phyloP scores from a whole-genome alignment of 345 rosid species.

The Lepidium africanum region DNA sequence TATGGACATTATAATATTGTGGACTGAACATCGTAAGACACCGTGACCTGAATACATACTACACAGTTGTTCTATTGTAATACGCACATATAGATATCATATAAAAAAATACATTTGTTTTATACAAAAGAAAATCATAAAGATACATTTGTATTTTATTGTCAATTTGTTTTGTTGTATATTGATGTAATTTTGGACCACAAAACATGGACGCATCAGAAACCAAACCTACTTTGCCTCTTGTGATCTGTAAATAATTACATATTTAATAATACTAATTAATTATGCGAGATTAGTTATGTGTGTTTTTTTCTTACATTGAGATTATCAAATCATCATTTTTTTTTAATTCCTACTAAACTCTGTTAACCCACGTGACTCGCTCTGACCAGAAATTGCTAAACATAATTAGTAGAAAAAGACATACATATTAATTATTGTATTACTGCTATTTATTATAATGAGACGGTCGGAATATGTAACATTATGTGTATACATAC shows the following conservation, averaged over 20 bases:
- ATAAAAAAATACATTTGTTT: no score
- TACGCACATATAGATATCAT: neutral
- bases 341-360: neutral
- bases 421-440: neutral
- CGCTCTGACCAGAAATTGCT: constrained; percentile 19
- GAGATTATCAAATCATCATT: constrained; percentile 9
- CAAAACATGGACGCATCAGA: constrained; percentile 22
- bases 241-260: constrained; percentile 10
- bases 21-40: neutral
- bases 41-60: neutral
- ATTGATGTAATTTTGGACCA: constrained; percentile 25
- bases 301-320: constrained; percentile 1
- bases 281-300: neutral
- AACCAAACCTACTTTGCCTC: constrained; percentile 13
- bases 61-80: neutral
- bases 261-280: neutral
- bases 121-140: no score
- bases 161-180: constrained; percentile 1
- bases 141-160: neutral
- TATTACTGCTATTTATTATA: neutral
- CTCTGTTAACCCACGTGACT: constrained; percentile 25
- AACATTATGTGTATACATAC: neutral
- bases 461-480: neutral
- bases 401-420: neutral
- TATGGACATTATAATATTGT: neutral